phyloP scores from a whole-genome alignment of 2,329 filamentous ascomycete genomes.

The Colletotrichum cereale region DNA sequence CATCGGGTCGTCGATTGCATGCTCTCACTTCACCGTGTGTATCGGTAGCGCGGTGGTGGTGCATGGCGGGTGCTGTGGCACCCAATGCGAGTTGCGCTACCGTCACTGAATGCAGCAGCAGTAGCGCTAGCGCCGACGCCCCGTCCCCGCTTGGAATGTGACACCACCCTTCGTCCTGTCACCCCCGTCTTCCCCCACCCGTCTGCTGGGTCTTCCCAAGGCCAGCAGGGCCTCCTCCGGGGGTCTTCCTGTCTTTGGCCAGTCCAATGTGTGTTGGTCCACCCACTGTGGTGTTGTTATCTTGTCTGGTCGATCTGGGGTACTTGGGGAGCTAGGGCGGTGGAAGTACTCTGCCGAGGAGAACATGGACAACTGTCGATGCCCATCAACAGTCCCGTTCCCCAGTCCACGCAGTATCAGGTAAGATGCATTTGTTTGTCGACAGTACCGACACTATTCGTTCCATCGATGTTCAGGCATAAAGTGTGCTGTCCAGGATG shows the following conservation, averaged over 20 bases:
- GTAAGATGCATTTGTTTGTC: background rate
- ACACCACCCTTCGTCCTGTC: background rate
- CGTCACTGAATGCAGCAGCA: slow-evolving; percentile 10
- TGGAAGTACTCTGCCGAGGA: background rate
- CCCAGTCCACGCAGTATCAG: too few relatives aligned
- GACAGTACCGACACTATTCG: background rate
- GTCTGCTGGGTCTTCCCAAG: slow-evolving; percentile 15
- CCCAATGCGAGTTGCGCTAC: slow-evolving; percentile 11
- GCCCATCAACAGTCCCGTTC: background rate
- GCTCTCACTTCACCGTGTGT: slow-evolving; percentile 5
- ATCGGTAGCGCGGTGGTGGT: background rate
- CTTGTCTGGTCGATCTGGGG: slow-evolving; percentile 4
- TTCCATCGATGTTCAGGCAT: background rate
- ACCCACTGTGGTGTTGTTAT: slow-evolving; percentile 22
- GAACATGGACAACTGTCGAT: background rate
- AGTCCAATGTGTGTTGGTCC: slow-evolving; percentile 13
- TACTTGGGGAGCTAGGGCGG: background rate
- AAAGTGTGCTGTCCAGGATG: background rate
- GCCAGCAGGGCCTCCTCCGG: background rate
- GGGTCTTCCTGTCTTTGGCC: slow-evolving; percentile 11
- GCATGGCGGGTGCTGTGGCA: background rate
- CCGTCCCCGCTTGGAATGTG: slow-evolving; percentile 19
- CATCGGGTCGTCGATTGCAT: slow-evolving; percentile 16
- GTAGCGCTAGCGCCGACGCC: slow-evolving; percentile 21
- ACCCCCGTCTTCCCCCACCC: background rate